These are phyloP conservation scores for Yarrowia divulgata DNA, from an alignment of 805 yeast species.

Conservation along the genomic window DNA sequence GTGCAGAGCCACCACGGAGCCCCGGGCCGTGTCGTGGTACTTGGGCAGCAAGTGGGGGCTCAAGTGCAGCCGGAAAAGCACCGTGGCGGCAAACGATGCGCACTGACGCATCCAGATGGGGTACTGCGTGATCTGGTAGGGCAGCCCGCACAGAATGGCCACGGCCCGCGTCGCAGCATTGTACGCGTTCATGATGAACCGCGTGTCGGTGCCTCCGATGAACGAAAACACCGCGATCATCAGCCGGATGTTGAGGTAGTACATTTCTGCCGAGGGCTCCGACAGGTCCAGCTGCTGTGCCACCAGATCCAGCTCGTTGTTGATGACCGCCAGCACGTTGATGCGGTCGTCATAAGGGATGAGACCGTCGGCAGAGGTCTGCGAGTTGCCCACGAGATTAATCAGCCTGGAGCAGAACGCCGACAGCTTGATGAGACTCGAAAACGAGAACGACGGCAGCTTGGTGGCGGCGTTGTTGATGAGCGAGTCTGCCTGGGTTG, in stretches of 20 bases:
- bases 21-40: slow-evolving; percentile 87
- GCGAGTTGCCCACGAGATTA: slow-evolving; percentile 85
- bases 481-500: slow-evolving; percentile 80
- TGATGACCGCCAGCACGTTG: slow-evolving; percentile 76
- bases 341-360: slow-evolving; percentile 84
- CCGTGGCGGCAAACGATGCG: slow-evolving; percentile 76
- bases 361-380: slow-evolving; percentile 85
- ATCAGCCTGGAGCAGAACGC: slow-evolving; percentile 85
- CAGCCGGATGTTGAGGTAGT: slow-evolving; percentile 76
- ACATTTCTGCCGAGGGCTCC: slow-evolving; percentile 72
- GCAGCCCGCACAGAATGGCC: slow-evolving; percentile 74
- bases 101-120: slow-evolving; percentile 89
- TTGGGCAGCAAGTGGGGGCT: slow-evolving; percentile 74
- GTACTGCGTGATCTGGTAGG: slow-evolving; percentile 76
- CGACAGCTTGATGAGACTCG: slow-evolving; percentile 74
- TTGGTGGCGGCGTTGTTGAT: slow-evolving; percentile 52
- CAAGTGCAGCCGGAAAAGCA: slow-evolving; percentile 80
- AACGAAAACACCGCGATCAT: slow-evolving; percentile 90
- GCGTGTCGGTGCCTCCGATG: slow-evolving; percentile 80
- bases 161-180: slow-evolving; percentile 80
- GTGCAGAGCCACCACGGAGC: slow-evolving; percentile 91
- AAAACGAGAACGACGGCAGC: slow-evolving; percentile 51
- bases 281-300: slow-evolving; percentile 67
- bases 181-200: slow-evolving; percentile 82
- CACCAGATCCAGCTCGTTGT: slow-evolving; percentile 76